These are phyloP conservation scores for Kodamaea hsintzibuensis DNA, from an alignment of 805 yeast genomes.

Conservation along the genomic window DNA sequence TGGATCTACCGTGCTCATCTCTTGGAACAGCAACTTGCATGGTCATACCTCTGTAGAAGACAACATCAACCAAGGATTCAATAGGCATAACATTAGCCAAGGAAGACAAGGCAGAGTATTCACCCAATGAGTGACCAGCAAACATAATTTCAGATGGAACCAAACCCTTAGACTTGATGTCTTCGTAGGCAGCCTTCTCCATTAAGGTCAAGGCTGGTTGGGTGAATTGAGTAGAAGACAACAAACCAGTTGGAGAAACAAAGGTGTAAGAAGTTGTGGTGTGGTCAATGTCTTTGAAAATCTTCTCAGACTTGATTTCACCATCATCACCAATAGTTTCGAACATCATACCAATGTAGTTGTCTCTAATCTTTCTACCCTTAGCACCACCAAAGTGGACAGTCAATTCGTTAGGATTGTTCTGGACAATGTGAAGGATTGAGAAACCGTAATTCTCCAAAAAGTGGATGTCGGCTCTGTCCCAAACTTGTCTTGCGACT, in stretches of 20 bases:
- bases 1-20: constrained; percentile 91
- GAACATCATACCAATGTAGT: constrained; percentile 95
- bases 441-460: constrained; percentile 95
- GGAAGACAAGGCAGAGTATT: constrained; percentile 95
- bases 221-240: constrained; percentile 97
- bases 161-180: constrained; percentile 92
- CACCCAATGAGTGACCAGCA: constrained; percentile 99
- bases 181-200: constrained; percentile 99
- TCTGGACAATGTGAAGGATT: constrained; percentile 89
- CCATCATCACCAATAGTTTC: constrained; percentile 91
- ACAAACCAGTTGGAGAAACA: constrained; percentile 89
- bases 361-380: constrained; percentile 92
- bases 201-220: constrained; percentile 98
- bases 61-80: constrained; percentile 95
- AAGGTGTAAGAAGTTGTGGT: constrained; percentile 83
- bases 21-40: constrained; percentile 99
- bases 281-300: constrained; percentile 87
- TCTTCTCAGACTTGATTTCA: constrained; percentile 83
- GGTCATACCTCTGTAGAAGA: constrained; percentile 99
- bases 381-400: constrained; percentile 97
- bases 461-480: constrained; percentile 94
- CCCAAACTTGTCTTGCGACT: constrained; percentile 96
- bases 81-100: constrained; percentile 98
- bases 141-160: constrained; percentile 91
- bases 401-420: constrained; percentile 93